phyloP scores from a whole-genome alignment of 2,329 filamentous ascomycete species.

The Orbilia oligospora region DNA sequence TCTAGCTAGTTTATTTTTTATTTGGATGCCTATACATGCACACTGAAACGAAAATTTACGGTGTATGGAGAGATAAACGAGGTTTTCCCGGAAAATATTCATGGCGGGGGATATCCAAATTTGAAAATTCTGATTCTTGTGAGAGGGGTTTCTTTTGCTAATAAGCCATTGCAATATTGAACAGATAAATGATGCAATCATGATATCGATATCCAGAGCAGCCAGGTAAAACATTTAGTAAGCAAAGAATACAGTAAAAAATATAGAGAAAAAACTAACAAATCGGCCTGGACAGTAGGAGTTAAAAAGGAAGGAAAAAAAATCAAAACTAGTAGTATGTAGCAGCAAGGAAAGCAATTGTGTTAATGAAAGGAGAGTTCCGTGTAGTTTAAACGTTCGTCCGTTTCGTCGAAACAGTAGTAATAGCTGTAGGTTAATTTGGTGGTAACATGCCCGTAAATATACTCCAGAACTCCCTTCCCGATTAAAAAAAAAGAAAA shows the following conservation, averaged over 20 bases:
- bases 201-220: conserved; percentile 39
- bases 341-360: conserved; percentile 14
- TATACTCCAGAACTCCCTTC: conserved; percentile 61
- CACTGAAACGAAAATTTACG: conserved; percentile 10
- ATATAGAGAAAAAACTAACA: conserved; percentile 7
- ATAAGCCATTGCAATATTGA: conserved; percentile 21
- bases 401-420: conserved; percentile 41
- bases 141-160: conserved; percentile 42
- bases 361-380: conserved; percentile 49
- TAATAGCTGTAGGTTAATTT: conserved; percentile 40
- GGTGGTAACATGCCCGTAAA: conserved; percentile 56
- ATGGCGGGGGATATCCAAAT: conserved; percentile 15
- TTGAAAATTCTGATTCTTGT: conserved; percentile 28
- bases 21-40: conserved; percentile 15
- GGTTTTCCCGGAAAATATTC: conserved; percentile 16
- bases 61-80: conserved; percentile 10
- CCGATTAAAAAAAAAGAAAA: conserved; percentile 36
- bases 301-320: background rate
- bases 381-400: conserved; percentile 52
- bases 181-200: conserved; percentile 44
- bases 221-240: conserved; percentile 11
- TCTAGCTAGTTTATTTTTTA: background rate
- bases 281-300: conserved; percentile 15
- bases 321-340: background rate
- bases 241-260: conserved; percentile 5